Conservation (phyloP, 2,329 filamentous ascomycete genomes). For the Balansia obtecta region DNA sequence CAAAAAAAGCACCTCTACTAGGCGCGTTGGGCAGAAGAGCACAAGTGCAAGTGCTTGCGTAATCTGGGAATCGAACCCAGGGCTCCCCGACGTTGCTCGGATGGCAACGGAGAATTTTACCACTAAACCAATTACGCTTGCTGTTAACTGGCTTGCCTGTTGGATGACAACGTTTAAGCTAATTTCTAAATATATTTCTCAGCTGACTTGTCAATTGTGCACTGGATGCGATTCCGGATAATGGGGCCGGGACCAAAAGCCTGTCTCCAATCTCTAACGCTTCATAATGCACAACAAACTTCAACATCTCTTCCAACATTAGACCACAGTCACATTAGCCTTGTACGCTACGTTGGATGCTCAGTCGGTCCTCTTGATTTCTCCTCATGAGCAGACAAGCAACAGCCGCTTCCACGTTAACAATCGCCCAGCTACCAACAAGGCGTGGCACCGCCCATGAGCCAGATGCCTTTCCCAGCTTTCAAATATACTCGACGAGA, state of each 20-base stretch:
- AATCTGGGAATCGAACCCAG: conserved; percentile 22
- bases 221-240: too few species aligned
- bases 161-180: too few species aligned
- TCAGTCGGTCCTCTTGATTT: conserved; percentile 12
- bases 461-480: conserved; percentile 20
- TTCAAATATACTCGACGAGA: conserved; percentile 10
- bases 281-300: conserved; percentile 8
- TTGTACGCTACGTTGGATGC: neutral
- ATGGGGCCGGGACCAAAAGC: too few species aligned
- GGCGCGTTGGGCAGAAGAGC: too few species aligned
- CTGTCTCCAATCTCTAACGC: neutral
- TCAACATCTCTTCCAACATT: conserved; percentile 12
- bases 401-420: conserved; percentile 17
- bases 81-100: conserved; percentile 18
- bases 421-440: conserved; percentile 16
- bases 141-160: neutral
- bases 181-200: fast-evolving
- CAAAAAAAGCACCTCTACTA: neutral
- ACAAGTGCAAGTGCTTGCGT: conserved; percentile 6
- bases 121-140: conserved; percentile 16
- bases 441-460: conserved; percentile 22
- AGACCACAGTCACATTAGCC: conserved; percentile 8
- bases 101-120: conserved; percentile 20
- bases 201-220: too few species aligned
- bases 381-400: conserved; percentile 14